These are phyloP conservation scores for Dipteronia sinensis DNA, from an alignment of 345 rosid genomes.

Conservation along the genomic window DNA sequence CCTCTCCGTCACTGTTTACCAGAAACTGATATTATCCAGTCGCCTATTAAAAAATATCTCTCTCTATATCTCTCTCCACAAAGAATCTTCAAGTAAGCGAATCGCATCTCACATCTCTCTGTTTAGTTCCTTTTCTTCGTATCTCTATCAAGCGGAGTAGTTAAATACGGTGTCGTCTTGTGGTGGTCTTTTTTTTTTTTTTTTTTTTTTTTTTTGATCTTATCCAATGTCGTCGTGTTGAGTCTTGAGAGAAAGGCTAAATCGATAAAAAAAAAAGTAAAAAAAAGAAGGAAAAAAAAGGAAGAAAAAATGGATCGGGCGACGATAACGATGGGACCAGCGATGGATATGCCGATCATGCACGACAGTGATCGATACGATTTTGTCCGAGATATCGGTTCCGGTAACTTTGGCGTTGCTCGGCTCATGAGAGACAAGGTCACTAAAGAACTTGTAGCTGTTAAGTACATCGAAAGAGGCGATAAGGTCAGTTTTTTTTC, in stretches of 20 bases:
- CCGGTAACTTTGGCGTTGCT: slow-evolving; percentile 90
- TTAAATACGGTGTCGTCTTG: slow-evolving; percentile 6
- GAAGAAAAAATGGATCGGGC: slow-evolving; percentile 46
- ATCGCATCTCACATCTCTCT: too few relatives aligned
- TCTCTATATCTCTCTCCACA: not conserved
- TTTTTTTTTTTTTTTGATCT: too few relatives aligned
- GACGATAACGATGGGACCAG: slow-evolving; percentile 50
- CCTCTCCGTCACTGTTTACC: slow-evolving; percentile 10
- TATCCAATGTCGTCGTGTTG: slow-evolving; percentile 21
- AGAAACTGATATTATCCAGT: not conserved
- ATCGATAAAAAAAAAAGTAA: not conserved
- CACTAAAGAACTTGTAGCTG: slow-evolving; percentile 88
- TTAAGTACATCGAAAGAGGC: slow-evolving; percentile 97
- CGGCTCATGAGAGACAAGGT: slow-evolving; percentile 83
- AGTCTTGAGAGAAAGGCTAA: not conserved
- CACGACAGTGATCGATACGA: slow-evolving; percentile 96
- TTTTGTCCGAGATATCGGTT: slow-evolving; percentile 82
- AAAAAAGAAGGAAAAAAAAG: not conserved
- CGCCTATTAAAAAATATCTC: slow-evolving; percentile 20
- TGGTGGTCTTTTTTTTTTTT: not conserved
- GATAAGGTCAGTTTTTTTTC: slow-evolving; percentile 52
- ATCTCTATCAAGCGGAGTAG: not conserved
- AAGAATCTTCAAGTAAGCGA: not conserved
- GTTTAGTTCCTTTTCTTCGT: not conserved
- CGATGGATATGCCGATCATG: slow-evolving; percentile 92